phyloP scores from a whole-genome alignment of 441 rosid species.

The Pelargonium cotyledonis region DNA sequence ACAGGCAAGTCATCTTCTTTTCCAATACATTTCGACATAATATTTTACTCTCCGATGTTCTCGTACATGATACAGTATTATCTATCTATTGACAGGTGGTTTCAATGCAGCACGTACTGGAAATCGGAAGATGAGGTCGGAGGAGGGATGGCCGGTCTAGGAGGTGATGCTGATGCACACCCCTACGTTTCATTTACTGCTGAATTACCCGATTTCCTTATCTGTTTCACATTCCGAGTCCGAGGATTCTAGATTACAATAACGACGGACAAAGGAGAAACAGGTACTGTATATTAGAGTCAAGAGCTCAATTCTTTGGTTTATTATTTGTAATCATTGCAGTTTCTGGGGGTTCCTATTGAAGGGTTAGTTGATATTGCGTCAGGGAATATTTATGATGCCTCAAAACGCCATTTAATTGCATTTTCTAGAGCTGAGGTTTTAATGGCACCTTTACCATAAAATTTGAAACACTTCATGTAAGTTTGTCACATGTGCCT shows the following conservation, averaged over 20 bases:
- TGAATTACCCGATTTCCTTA: background rate
- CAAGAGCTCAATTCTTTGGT: slow-evolving; percentile 1
- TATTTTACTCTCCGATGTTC: too few relatives aligned
- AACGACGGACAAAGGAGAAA: background rate
- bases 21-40: background rate
- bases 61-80: background rate
- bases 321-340: background rate
- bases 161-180: background rate
- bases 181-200: background rate
- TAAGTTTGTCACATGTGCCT: too few relatives aligned
- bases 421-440: too few relatives aligned
- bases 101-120: background rate
- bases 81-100: background rate
- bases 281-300: background rate
- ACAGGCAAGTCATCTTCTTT: slow-evolving; percentile 47
- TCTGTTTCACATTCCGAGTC: background rate
- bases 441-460: too few relatives aligned
- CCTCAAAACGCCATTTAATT: too few relatives aligned
- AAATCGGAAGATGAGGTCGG: background rate
- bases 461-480: too few relatives aligned
- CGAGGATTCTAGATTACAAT: slow-evolving; percentile 1
- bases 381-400: too few relatives aligned
- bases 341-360: background rate
- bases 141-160: slow-evolving; percentile 2
- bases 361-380: background rate